Percentiles rank a stretch among this genome's conserved stretches.
Evolutionary conservation across 2,329 filamentous ascomycete species (phyloP).

Genomic region (Ophiostoma australiae): DNA sequence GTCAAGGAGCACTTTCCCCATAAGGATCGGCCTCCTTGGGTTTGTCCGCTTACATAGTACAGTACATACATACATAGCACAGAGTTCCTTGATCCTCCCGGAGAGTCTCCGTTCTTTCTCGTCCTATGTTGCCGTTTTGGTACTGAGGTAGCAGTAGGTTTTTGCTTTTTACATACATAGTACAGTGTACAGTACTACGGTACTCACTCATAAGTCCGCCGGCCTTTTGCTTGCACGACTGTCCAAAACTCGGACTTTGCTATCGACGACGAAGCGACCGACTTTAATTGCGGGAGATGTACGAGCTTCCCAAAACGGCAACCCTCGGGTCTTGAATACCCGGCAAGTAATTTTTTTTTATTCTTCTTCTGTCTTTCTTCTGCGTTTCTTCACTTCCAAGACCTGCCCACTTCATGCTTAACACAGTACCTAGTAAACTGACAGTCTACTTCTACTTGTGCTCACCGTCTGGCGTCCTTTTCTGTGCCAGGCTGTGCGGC

Average conservation of each 20-base stretch:
- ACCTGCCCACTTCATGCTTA: too few relatives aligned
- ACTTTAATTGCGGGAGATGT: background rate
- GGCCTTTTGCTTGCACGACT: background rate
- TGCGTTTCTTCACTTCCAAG: too few relatives aligned
- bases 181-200: too few relatives aligned
- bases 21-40: background rate
- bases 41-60: background rate
- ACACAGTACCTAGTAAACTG: too few relatives aligned
- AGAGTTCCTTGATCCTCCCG: background rate
- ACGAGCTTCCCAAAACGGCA: background rate
- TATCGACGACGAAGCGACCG: background rate
- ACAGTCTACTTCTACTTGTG: background rate
- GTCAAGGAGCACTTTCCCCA: background rate
- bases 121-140: constrained; percentile 11
- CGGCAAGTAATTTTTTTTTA: background rate
- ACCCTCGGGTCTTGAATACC: background rate
- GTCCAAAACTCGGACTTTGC: background rate
- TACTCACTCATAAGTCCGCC: background rate
- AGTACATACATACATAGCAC: background rate
- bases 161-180: too few relatives aligned
- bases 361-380: too few relatives aligned
- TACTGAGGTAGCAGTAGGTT: background rate
- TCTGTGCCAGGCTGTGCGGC: background rate
- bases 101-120: constrained; percentile 15
- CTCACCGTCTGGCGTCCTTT: too few relatives aligned